Percentiles rank a stretch among this genome's conserved stretches.
Evolutionary conservation across 208 protist species (phyloP).

Genomic region (Wallacemonas sp.): DNA sequence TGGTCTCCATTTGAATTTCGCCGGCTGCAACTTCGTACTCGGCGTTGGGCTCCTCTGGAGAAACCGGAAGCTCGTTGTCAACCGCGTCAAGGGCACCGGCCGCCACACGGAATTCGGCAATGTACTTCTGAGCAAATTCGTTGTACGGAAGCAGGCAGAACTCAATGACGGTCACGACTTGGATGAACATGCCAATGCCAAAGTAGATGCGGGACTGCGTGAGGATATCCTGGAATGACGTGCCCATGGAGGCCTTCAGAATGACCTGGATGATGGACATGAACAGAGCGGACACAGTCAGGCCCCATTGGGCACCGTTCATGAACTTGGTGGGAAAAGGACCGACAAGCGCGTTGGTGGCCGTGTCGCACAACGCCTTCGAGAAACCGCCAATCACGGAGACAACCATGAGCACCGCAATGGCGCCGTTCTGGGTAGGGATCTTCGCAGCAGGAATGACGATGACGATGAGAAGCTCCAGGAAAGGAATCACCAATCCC

Average conservation of each 20-base stretch:
- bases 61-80: not conserved
- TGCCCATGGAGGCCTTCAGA: slow-evolving; percentile 67
- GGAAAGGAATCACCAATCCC: slow-evolving; percentile 51
- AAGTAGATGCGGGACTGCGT: slow-evolving; percentile 79
- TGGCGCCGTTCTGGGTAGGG: slow-evolving; percentile 49
- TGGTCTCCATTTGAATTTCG: slow-evolving; percentile 12
- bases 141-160: slow-evolving; percentile 52
- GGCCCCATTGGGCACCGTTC: slow-evolving; percentile 67
- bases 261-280: slow-evolving; percentile 73
- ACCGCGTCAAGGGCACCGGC: not conserved
- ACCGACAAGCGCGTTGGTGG: slow-evolving; percentile 75
- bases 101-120: slow-evolving; percentile 59
- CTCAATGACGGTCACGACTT: slow-evolving; percentile 43
- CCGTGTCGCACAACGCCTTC: slow-evolving; percentile 81
- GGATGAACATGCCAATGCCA: slow-evolving; percentile 57
- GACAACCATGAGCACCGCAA: slow-evolving; percentile 67
- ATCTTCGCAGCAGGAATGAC: slow-evolving; percentile 42
- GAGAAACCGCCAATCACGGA: slow-evolving; percentile 54
- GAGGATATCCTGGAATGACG: slow-evolving; percentile 44
- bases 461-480: slow-evolving; percentile 62
- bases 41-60: slow-evolving; percentile 16
- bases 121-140: slow-evolving; percentile 68
- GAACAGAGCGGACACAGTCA: slow-evolving; percentile 55
- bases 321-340: slow-evolving; percentile 84
- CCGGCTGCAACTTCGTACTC: slow-evolving; percentile 8